Evolutionary conservation across 176 grass and related monocot species (phyloP).

Genomic region (Musa acuminata): DNA sequence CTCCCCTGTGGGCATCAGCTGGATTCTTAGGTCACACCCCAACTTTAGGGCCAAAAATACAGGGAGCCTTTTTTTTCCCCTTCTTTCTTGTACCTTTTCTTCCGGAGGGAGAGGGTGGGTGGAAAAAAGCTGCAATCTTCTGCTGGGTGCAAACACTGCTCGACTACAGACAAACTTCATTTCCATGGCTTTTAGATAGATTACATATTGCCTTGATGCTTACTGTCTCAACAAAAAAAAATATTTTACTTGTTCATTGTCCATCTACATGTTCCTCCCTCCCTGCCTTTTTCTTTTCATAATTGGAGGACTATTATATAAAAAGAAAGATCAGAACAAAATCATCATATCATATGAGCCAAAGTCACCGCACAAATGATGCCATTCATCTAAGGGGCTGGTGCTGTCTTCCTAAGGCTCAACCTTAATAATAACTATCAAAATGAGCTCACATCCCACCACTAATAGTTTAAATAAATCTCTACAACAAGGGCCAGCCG

Average conservation of each 20-base stretch:
- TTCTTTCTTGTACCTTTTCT: neutral
- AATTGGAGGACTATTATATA: slow-evolving; percentile 29
- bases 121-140: neutral
- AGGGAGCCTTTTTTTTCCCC: neutral
- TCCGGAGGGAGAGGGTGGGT: neutral
- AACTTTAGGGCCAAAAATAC: slow-evolving; percentile 34
- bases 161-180: slow-evolving; percentile 29
- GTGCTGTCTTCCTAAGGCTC: slow-evolving; percentile 23
- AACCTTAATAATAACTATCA: neutral
- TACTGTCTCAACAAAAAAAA: slow-evolving; percentile 21
- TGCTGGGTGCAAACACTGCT: slow-evolving; percentile 8
- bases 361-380: slow-evolving; percentile 24
- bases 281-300: slow-evolving; percentile 18
- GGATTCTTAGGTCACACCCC: slow-evolving; percentile 36
- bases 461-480: neutral
- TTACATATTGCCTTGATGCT: slow-evolving; percentile 26
- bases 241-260: neutral
- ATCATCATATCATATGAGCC: slow-evolving; percentile 37
- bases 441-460: neutral
- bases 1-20: slow-evolving; percentile 50
- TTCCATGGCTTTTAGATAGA: slow-evolving; percentile 33
- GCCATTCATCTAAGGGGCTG: slow-evolving; percentile 27
- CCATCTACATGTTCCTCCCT: neutral
- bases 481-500: neutral
- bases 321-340: slow-evolving; percentile 34